phyloP scores from a whole-genome alignment of 768 basidiomycete genomes.

The Pisolithus sp. region DNA sequence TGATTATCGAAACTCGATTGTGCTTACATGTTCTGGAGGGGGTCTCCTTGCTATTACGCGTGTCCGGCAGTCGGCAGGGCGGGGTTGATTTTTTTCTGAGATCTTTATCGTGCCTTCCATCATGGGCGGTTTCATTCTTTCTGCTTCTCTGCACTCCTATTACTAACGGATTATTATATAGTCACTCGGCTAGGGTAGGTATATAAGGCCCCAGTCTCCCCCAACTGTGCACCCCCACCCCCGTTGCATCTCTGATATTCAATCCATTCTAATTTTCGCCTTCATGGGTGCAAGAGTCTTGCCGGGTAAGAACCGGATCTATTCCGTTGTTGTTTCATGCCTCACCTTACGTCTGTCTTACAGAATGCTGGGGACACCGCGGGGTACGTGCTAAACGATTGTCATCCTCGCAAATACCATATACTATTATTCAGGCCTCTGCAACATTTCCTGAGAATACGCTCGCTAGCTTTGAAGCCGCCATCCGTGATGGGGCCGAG shows the following conservation, averaged over 20 bases:
- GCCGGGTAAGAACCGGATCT: slow-evolving; percentile 19
- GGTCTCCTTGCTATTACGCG: too few species aligned
- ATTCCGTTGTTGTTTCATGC: not conserved
- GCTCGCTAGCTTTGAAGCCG: slow-evolving; percentile 89
- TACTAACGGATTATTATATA: slow-evolving; percentile 6
- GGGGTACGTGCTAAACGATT: slow-evolving; percentile 47
- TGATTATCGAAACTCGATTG: too few species aligned
- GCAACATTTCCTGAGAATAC: slow-evolving; percentile 90
- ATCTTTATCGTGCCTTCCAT: too few species aligned
- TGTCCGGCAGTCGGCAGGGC: too few species aligned
- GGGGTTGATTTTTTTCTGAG: too few species aligned
- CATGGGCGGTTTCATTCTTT: not conserved
- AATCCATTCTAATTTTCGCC: slow-evolving; percentile 4
- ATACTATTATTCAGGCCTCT: slow-evolving; percentile 60
- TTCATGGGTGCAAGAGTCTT: slow-evolving; percentile 20
- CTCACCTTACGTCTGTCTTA: not conserved
- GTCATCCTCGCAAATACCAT: not conserved
- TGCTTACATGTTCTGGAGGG: too few species aligned
- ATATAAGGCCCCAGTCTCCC: slow-evolving; percentile 18
- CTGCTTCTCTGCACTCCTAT: not conserved
- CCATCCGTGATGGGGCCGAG: slow-evolving; percentile 92
- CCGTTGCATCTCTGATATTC: slow-evolving; percentile 1
- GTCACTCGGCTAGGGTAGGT: slow-evolving; percentile 13
- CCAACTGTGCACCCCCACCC: not conserved
- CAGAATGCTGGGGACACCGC: slow-evolving; percentile 79